Evolutionary conservation across 371 early-diverging fungal species (phyloP).

Genomic region (Mortierella sp.): DNA sequence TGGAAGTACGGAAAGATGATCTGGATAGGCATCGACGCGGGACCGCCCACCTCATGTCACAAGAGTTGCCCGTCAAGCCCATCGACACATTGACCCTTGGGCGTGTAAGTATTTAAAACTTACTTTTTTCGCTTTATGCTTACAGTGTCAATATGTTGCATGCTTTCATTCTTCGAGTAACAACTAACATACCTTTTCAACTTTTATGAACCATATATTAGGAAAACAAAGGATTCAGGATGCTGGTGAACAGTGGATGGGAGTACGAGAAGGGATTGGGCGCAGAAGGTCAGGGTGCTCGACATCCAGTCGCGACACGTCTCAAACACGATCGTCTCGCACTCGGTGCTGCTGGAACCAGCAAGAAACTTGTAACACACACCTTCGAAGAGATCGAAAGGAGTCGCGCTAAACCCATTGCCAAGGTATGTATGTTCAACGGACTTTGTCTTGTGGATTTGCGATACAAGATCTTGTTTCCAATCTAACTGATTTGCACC

Average conservation of each 20-base stretch:
- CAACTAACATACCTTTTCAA: neutral
- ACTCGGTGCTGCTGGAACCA: constrained; percentile 52
- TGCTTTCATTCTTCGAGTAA: neutral
- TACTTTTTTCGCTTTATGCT: neutral
- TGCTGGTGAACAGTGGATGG: constrained; percentile 69
- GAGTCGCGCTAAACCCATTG: constrained; percentile 23
- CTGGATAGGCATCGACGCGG: constrained; percentile 37
- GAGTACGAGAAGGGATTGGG: constrained; percentile 68
- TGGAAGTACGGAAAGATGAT: constrained; percentile 41
- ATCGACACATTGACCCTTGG: constrained; percentile 39
- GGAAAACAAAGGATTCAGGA: constrained; percentile 61
- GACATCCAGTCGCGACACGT: constrained; percentile 65
- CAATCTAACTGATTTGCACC: neutral
- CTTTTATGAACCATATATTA: neutral
- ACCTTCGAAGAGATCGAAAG: constrained; percentile 48
- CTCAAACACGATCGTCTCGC: constrained; percentile 65
- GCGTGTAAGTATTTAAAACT: constrained; percentile 24
- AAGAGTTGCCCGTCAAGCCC: constrained; percentile 38
- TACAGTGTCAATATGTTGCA: neutral
- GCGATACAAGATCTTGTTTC: neutral
- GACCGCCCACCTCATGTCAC: constrained; percentile 47
- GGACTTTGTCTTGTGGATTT: neutral
- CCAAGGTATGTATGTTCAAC: constrained; percentile 18
- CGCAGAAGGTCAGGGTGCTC: constrained; percentile 59
- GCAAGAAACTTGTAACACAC: constrained; percentile 50